Percentiles rank a stretch among this genome's conserved stretches.
Conservation (phyloP, 148 eudicot species). For the Amaranthus cruentus region DNA sequence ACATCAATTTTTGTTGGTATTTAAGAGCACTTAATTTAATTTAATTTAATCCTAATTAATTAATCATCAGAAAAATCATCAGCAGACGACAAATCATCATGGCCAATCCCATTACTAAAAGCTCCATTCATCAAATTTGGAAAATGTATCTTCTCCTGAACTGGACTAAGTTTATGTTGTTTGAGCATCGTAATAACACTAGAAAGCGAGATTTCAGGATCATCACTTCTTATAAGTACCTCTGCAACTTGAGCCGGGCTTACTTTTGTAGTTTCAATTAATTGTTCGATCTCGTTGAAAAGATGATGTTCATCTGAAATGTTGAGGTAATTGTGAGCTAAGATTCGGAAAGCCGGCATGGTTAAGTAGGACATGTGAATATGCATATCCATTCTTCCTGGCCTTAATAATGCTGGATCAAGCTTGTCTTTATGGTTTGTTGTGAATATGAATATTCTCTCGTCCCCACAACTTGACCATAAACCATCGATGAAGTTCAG, state of each 20-base stretch:
- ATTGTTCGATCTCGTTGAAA: conserved; percentile 33
- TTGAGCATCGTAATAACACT: conserved; percentile 36
- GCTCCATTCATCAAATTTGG: conserved; percentile 4
- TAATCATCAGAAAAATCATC: conserved; percentile 12
- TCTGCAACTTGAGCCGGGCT: conserved; percentile 63
- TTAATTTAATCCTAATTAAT: neutral
- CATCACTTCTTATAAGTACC: conserved; percentile 44
- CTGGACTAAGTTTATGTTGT: conserved; percentile 20
- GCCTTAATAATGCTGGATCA: conserved; percentile 41
- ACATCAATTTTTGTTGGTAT: too few species aligned
- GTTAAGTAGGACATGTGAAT: conserved; percentile 55
- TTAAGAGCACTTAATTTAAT: neutral
- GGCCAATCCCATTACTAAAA: neutral
- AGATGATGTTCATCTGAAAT: conserved; percentile 27
- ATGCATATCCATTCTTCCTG: conserved; percentile 56
- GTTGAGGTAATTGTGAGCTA: conserved; percentile 44
- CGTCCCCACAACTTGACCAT: conserved; percentile 53
- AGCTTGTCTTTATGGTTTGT: conserved; percentile 49
- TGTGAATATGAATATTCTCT: conserved; percentile 46
- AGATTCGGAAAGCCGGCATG: conserved; percentile 29
- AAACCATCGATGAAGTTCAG: conserved; percentile 46
- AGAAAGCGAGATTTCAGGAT: conserved; percentile 34
- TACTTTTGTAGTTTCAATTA: conserved; percentile 24
- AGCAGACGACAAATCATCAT: neutral
- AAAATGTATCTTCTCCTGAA: neutral